A percentile compares a stretch with the other conserved stretches of the same genome.
phyloP scores from a whole-genome alignment of 2,329 filamentous ascomycete species.

The Penicillium sp. region DNA sequence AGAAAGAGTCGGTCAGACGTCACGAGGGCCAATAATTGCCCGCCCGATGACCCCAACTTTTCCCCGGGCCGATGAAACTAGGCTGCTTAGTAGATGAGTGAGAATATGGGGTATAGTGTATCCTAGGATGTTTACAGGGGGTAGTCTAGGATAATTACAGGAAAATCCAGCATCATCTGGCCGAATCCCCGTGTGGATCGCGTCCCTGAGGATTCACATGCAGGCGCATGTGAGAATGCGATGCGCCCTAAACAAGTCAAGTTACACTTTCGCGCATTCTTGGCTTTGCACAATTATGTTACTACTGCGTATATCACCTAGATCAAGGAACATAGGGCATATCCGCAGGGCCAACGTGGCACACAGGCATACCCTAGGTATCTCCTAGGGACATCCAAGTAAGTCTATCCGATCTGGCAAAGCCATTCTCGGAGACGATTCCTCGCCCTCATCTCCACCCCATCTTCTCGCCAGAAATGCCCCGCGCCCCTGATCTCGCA shows the following conservation, averaged over 20 bases:
- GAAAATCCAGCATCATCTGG: slow-evolving; percentile 20
- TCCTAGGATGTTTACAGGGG: no score
- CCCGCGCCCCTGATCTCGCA: slow-evolving; percentile 59
- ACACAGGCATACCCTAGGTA: not conserved
- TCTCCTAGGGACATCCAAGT: no score
- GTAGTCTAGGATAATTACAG: not conserved
- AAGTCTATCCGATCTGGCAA: slow-evolving; percentile 19
- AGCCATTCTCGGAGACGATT: slow-evolving; percentile 48
- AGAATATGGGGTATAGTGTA: not conserved
- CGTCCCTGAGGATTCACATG: slow-evolving; percentile 19
- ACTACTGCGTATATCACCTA: no score
- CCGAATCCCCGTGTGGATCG: not conserved
- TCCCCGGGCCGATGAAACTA: slow-evolving; percentile 1
- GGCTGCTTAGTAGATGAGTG: not conserved
- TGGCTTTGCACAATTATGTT: not conserved
- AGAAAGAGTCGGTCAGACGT: slow-evolving; percentile 27
- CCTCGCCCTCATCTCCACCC: slow-evolving; percentile 49
- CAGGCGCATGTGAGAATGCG: slow-evolving; percentile 20
- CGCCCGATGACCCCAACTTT: slow-evolving; percentile 23
- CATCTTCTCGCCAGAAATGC: slow-evolving; percentile 67
- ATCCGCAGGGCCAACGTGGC: not conserved
- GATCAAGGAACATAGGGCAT: no score
- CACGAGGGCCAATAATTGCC: slow-evolving; percentile 26
- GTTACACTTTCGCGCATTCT: not conserved
- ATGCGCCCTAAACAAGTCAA: no score